Percentiles rank a stretch among this genome's conserved stretches.
These are phyloP conservation scores for Thuja plicata DNA, from an alignment of 83 land plant genomes.

Conservation along the genomic window DNA sequence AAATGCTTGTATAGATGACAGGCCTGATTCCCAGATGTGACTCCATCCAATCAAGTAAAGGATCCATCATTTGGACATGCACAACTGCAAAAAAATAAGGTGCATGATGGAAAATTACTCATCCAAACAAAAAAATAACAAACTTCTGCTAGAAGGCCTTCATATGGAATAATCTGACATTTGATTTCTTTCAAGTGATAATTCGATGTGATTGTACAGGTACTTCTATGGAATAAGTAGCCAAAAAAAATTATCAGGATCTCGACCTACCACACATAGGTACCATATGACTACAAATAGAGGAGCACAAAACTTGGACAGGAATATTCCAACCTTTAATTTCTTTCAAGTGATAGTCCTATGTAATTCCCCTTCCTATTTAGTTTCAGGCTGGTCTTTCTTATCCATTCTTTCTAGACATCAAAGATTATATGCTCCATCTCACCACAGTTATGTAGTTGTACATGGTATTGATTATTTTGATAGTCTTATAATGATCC, in stretches of 20 bases:
- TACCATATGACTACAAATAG: neutral
- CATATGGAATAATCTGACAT: no score
- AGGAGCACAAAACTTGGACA: neutral
- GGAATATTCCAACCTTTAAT: neutral
- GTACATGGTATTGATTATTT: no score
- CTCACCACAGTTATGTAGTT: no score
- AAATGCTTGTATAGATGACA: constrained; percentile 64
- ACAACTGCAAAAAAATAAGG: constrained; percentile 45
- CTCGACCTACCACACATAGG: neutral
- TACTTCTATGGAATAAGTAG: neutral
- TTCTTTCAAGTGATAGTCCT: neutral
- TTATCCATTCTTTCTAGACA: no score
- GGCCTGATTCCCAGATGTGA: constrained; percentile 81
- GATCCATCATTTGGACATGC: constrained; percentile 78
- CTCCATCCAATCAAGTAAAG: constrained; percentile 79
- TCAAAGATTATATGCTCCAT: no score
- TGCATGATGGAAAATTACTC: neutral
- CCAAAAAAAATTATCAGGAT: neutral
- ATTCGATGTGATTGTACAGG: neutral
- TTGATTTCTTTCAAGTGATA: neutral
- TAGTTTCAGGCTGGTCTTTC: no score
- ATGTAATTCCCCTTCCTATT: neutral
- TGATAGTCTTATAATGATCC: neutral
- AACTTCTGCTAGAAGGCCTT: no score
- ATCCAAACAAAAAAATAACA: neutral